Evolutionary conservation across 2,329 filamentous ascomycete genomes (phyloP).

Genomic region (Pseudogymnoascus sp.): DNA sequence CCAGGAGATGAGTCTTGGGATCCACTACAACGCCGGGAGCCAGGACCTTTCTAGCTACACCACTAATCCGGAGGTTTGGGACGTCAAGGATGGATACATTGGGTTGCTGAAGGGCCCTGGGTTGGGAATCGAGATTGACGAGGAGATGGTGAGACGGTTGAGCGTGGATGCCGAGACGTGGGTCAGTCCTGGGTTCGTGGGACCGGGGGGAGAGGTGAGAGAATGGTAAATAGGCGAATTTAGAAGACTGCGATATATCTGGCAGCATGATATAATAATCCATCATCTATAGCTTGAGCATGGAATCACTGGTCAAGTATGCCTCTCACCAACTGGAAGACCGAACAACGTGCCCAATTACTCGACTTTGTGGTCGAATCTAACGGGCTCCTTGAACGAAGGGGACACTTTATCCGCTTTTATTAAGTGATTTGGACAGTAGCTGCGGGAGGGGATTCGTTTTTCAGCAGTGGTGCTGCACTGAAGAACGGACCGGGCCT

Average conservation of each 20-base stretch:
- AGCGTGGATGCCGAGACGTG: constrained; percentile 53
- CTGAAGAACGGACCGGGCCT: background rate
- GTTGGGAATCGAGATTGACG: constrained; percentile 62
- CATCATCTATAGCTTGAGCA: background rate
- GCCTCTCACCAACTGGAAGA: background rate
- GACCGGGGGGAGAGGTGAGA: constrained; percentile 55
- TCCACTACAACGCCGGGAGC: constrained; percentile 66
- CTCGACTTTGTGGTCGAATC: background rate
- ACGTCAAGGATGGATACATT: constrained; percentile 58
- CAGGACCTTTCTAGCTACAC: constrained; percentile 60
- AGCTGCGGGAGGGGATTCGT: background rate
- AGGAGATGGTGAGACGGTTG: constrained; percentile 54
- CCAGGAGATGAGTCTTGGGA: constrained; percentile 70
- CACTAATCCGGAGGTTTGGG: constrained; percentile 55
- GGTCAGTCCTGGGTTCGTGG: constrained; percentile 57
- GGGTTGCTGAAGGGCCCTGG: constrained; percentile 50
- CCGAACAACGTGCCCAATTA: background rate
- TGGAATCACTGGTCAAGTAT: background rate
- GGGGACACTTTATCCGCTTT: background rate
- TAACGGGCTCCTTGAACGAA: background rate
- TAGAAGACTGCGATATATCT: background rate
- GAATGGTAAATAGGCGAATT: constrained; percentile 48
- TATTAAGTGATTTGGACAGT: background rate
- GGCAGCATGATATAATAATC: background rate
- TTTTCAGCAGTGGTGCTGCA: background rate